Evolutionary conservation across 1,139 yeast species (phyloP), one percentile per base, ranked within the genome.

Genomic region (Taphrina communis): DNA sequence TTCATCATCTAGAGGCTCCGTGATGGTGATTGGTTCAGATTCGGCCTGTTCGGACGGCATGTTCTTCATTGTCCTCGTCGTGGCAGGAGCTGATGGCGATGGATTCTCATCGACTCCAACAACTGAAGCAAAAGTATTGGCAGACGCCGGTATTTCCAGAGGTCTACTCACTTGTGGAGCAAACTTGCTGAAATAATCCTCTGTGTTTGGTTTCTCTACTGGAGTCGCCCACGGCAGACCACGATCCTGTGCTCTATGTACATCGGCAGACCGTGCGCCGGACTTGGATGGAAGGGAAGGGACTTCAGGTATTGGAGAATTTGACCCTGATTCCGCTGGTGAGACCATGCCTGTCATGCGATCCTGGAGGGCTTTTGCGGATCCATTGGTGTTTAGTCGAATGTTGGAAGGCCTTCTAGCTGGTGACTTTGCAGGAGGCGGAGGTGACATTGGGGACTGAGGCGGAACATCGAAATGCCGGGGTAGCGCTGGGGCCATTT

Each of bases 231-330:
- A 58, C 38, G 62, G 62, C 42, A 58, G n/a, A 9, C 46, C 62
- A n/a, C 62, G 52, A 12, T 58, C 62, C 7, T n/a, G 19, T n/a
- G 46, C 9, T 44, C 19, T 42, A 17, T 42, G 38, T 14, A 14
- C 9, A 14, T 58, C 62, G 6, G 53, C 56, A 19, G 56, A 48
- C 6, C 67, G 44, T 5, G 67, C 67, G 11, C 51, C 55, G 14
- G 67, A 63, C 36, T 63, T 63, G 11, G 55, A 42, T 7, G 67
- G 67, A 31, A 62, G n/a, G 9, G 19, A 38, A 11, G 65, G 65
- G 1, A 63, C 46, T 6, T 38, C 46, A 6, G 67, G 67, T 21
- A 58, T 35, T 6, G 60, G 60, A 8, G 53, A 44, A 31, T 17
- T 14, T 19, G 53, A 31, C 8, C 25, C 35, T n/a, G 62, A 58